These are phyloP conservation scores for Geotrichum carabidarum DNA, from an alignment of 1,139 yeast genomes.

Conservation along the genomic window DNA sequence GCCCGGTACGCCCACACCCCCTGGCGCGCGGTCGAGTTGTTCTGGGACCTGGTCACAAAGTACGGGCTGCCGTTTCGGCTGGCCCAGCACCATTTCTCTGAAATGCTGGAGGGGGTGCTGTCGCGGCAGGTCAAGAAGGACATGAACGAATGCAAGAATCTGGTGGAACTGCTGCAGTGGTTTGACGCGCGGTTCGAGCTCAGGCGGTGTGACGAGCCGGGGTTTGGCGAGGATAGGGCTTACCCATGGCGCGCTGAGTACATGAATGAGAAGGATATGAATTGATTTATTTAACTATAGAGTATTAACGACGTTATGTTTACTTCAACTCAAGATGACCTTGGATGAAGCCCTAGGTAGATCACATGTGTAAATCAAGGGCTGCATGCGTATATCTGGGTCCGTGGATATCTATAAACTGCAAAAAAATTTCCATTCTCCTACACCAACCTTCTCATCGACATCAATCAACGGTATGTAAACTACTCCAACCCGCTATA, in stretches of 20 bases:
- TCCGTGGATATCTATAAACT: too few relatives aligned
- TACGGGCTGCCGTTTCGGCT: conserved; percentile 82
- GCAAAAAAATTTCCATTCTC: too few relatives aligned
- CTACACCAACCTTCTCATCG: too few relatives aligned
- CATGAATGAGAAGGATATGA: background rate
- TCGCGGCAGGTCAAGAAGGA: conserved; percentile 52
- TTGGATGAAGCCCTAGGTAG: too few relatives aligned
- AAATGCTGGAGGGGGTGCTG: conserved; percentile 67
- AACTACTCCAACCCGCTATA: too few relatives aligned
- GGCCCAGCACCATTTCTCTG: conserved; percentile 79
- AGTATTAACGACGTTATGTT: too few relatives aligned
- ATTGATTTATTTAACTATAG: too few relatives aligned
- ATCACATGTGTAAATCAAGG: too few relatives aligned
- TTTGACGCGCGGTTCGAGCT: conserved; percentile 65
- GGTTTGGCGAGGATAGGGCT: conserved; percentile 57
- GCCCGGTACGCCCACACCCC: conserved; percentile 54
- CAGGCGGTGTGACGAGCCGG: conserved; percentile 59
- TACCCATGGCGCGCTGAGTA: conserved; percentile 47
- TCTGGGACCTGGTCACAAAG: conserved; percentile 71
- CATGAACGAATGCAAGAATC: conserved; percentile 55
- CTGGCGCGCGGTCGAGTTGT: conserved; percentile 82
- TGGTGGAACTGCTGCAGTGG: conserved; percentile 73
- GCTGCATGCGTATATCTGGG: too few relatives aligned
- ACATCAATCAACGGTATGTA: too few relatives aligned
- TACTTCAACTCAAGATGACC: too few relatives aligned